phyloP scores from a whole-genome alignment of 2,329 filamentous ascomycete genomes.

The Kalaharituber pfeilii region DNA sequence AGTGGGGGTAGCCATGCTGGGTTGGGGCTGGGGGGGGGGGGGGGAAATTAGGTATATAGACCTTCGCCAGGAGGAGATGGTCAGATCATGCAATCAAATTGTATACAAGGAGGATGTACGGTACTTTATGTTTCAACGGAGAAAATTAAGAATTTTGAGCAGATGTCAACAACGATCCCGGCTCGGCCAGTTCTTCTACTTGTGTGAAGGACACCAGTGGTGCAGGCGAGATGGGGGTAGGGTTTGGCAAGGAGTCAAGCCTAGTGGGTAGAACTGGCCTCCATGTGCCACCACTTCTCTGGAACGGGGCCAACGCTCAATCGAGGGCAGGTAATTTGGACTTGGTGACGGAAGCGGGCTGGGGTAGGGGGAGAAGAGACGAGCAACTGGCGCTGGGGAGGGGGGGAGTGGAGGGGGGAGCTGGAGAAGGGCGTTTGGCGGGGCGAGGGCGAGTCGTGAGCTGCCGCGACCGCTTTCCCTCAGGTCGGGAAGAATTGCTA shows the following conservation, averaged over 20 bases:
- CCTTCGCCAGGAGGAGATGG: background rate
- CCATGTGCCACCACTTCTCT: background rate
- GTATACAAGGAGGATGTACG: background rate
- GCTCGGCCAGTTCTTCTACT: background rate
- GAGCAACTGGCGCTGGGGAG: background rate
- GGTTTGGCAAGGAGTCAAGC: background rate
- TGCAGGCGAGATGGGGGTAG: background rate
- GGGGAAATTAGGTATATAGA: background rate
- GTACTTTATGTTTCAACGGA: background rate
- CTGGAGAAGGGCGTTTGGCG: background rate
- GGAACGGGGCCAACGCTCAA: background rate
- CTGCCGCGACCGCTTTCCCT: background rate
- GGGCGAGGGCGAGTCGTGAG: background rate
- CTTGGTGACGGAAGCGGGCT: background rate
- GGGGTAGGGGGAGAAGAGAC: background rate
- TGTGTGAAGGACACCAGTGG: background rate
- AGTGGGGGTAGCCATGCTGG: slow-evolving; percentile 6
- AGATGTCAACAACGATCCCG: background rate
- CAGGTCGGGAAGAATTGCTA: no score
- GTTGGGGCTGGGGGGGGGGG: background rate
- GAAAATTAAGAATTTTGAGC: background rate
- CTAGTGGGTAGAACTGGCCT: background rate
- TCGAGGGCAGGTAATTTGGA: background rate
- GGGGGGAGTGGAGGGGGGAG: background rate
- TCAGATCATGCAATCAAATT: background rate